Evolutionary conservation across 1,284 basidiomycete genomes (phyloP).

Genomic region (Boletellus sp.): DNA sequence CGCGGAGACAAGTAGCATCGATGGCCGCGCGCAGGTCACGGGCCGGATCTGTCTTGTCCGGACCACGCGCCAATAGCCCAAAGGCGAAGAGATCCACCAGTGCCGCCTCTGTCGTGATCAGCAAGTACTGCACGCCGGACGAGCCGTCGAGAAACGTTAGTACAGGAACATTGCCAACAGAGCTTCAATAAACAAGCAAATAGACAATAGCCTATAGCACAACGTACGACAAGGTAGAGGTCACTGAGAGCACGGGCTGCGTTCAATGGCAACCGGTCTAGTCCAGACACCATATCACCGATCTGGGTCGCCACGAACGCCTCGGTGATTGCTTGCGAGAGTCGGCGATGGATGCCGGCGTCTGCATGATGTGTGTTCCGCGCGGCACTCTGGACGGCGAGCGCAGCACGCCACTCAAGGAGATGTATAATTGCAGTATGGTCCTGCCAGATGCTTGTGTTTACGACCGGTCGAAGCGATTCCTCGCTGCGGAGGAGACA

Average conservation of each 20-base stretch:
- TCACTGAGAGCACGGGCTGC: conserved; percentile 39
- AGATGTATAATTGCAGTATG: conserved; percentile 38
- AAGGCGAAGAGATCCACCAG: conserved; percentile 59
- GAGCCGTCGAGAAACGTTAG: too few relatives aligned
- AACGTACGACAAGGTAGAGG: conserved; percentile 51
- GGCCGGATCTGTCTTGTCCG: conserved; percentile 41
- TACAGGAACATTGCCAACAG: too few relatives aligned
- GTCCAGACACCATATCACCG: conserved; percentile 42
- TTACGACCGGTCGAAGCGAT: conserved; percentile 16
- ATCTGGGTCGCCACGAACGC: conserved; percentile 61
- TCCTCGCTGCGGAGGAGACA: conserved; percentile 40
- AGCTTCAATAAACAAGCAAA: too few relatives aligned
- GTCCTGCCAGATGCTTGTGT: conserved; percentile 10
- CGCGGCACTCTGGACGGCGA: conserved; percentile 50
- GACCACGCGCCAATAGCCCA: conserved; percentile 37
- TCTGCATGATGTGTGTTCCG: conserved; percentile 39
- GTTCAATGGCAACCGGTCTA: conserved; percentile 28
- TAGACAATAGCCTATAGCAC: too few relatives aligned
- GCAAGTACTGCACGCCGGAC: conserved; percentile 47
- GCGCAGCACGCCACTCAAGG: conserved; percentile 61
- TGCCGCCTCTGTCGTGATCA: conserved; percentile 54
- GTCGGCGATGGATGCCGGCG: conserved; percentile 51
- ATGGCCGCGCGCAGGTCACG: conserved; percentile 54
- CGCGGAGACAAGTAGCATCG: conserved; percentile 43
- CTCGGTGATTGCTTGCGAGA: conserved; percentile 62